Evolutionary conservation across 1,284 basidiomycete species (phyloP), one percentile per base, ranked within the genome.

Genomic region (Marasmius sp.): DNA sequence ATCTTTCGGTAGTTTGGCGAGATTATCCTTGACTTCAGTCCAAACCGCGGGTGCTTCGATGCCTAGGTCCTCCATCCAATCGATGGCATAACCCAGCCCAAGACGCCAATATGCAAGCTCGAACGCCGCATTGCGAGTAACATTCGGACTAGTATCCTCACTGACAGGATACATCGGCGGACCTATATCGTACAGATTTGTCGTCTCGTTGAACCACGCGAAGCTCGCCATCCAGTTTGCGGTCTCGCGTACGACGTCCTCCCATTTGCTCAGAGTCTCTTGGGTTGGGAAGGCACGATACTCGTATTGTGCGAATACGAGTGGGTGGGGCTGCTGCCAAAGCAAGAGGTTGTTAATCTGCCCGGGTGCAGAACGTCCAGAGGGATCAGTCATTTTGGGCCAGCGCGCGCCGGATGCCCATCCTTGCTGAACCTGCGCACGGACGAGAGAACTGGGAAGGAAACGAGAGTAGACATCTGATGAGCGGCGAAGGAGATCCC

Each of bases 371-470:
- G 82, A 84, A 16, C 85, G 80, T 0, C 85, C 85, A 0, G 79
- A 75, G 0, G 85, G 85, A 65, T 86, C 85, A 6, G 83, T 85
- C 85, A 86, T 86, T 69, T 87, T 86, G 2, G 82, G 80, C 85
- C 85, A 86, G 20, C 85, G 79, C 18, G 85, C 85, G 18, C 85
- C 85, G 1, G 75, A 68, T 7, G 73, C 61, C 73, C 78, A 86
- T 58, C 79, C 79, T 70, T 86, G 78, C 69, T 85, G 83, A 0
- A 78, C 72, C 65, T 82, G 81, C 1, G 79, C 74, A 1, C 84
- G 79, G 6, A 70, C 56, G 45, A 85, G 74, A 14, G 84, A 79
- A 27, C 75, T 77, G 6, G 71, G 60, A 27, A 86, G 77, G 69
- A 85, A 86, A 1, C 77, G 76, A 4, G 72, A 67, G 69, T 86